Evolutionary conservation across 805 yeast species (phyloP).

Genomic region (Pichia rugopelliculosa): DNA sequence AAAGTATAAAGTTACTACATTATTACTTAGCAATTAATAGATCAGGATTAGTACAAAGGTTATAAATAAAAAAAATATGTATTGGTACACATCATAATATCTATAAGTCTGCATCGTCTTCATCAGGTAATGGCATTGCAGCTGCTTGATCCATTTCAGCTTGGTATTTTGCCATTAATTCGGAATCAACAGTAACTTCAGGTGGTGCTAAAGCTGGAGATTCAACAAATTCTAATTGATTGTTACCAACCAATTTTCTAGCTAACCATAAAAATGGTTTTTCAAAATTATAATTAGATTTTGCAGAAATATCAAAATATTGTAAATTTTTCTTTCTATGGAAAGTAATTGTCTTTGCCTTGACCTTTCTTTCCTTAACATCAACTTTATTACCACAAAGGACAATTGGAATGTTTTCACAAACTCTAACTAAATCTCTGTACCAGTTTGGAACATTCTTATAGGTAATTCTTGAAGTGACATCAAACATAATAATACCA

Average conservation of each 20-base stretch:
- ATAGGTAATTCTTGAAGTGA: constrained; percentile 98
- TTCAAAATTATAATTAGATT: constrained; percentile 98
- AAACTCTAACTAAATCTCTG: constrained; percentile 98
- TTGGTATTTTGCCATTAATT: constrained; percentile 96
- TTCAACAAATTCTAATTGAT: constrained; percentile 96
- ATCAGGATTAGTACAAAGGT: neutral
- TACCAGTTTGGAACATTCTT: constrained; percentile 99
- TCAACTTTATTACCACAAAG: constrained; percentile 99
- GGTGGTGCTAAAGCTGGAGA: constrained; percentile 99
- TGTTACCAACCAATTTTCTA: constrained; percentile 97
- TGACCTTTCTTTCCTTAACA: constrained; percentile 99
- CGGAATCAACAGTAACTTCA: constrained; percentile 95
- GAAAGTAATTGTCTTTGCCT: constrained; percentile 99
- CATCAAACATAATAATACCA: constrained; percentile 99
- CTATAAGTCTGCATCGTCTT: constrained; percentile 98
- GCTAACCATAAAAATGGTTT: constrained; percentile 99
- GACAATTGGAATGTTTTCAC: constrained; percentile 99
- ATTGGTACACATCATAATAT: neutral
- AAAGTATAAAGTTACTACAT: too few relatives aligned
- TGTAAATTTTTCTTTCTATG: constrained; percentile 99
- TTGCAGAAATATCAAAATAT: constrained; percentile 99
- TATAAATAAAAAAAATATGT: neutral
- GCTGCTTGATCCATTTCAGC: constrained; percentile 99
- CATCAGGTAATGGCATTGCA: constrained; percentile 99
- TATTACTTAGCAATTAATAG: neutral